A percentile compares a stretch with the other conserved stretches of the same genome.
Conservation (phyloP, 805 yeast genomes). For the Candida ovalis region DNA sequence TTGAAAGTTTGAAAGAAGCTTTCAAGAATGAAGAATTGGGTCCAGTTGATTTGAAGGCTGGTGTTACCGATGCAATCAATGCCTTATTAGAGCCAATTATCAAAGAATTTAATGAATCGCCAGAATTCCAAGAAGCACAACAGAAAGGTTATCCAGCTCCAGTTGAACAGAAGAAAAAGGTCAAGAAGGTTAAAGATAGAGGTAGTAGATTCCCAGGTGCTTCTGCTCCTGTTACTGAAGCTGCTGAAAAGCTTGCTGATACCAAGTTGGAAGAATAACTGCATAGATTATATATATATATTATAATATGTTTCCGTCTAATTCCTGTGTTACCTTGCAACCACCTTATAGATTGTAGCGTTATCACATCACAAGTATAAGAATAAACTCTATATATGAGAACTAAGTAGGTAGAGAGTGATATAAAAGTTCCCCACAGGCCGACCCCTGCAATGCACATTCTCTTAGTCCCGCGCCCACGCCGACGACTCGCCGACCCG, state of each 20-base stretch:
- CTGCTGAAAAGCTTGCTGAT: constrained; percentile 36
- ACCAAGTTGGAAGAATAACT: constrained; percentile 30
- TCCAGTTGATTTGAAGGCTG: constrained; percentile 92
- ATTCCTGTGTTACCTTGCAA: not conserved
- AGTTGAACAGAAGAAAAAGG: constrained; percentile 58
- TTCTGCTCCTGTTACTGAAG: constrained; percentile 18
- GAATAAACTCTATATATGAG: too few species aligned
- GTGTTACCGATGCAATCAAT: constrained; percentile 84
- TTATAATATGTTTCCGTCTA: not conserved
- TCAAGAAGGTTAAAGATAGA: constrained; percentile 77
- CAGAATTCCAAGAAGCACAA: constrained; percentile 73
- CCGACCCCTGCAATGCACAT: too few species aligned
- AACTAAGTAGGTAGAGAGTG: too few species aligned
- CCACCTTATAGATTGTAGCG: too few species aligned
- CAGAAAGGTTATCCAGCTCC: constrained; percentile 77
- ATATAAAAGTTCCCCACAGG: too few species aligned
- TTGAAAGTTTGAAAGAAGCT: constrained; percentile 68
- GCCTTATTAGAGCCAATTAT: constrained; percentile 80
- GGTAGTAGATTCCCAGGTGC: constrained; percentile 76
- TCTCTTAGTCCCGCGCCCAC: too few species aligned
- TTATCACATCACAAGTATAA: too few species aligned
- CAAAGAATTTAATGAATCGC: constrained; percentile 54
- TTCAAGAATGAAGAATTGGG: constrained; percentile 71
- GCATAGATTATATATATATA: not conserved
- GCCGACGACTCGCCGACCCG: too few species aligned